phyloP scores from a whole-genome alignment of 768 basidiomycete species.

The Suillus hirtellus region DNA sequence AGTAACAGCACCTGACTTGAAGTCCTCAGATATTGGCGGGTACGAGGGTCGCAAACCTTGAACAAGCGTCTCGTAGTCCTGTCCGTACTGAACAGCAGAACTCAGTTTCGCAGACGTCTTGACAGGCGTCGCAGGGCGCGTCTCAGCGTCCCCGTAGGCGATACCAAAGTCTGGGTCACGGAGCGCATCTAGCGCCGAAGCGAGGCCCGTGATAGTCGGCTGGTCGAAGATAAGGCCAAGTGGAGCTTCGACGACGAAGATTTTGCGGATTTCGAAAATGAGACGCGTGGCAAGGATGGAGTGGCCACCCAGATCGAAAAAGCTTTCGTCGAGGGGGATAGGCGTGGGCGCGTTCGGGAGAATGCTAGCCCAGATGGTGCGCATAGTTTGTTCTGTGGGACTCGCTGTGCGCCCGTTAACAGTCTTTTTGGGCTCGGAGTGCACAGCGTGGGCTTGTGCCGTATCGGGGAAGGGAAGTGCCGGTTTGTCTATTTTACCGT shows the following conservation, averaged over 20 bases:
- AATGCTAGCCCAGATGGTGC: conserved; percentile 80
- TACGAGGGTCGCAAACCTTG: conserved; percentile 62
- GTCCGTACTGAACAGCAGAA: conserved; percentile 61
- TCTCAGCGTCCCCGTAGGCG: conserved; percentile 34
- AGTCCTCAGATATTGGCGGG: conserved; percentile 57
- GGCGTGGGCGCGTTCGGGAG: conserved; percentile 76
- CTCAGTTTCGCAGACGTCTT: conserved; percentile 23
- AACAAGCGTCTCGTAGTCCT: conserved; percentile 70
- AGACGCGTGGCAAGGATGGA: conserved; percentile 97
- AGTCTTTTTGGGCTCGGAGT: conserved; percentile 39
- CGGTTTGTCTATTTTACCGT: conserved; percentile 99
- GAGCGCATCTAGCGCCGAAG: conserved; percentile 70
- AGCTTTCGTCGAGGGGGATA: conserved; percentile 88
- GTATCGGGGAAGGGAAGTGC: conserved; percentile 99
- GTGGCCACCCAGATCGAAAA: conserved; percentile 98
- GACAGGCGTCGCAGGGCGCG: conserved; percentile 20
- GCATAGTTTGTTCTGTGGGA: conserved; percentile 78
- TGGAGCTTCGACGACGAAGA: conserved; percentile 88
- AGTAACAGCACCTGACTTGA: conserved; percentile 54
- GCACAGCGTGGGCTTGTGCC: conserved; percentile 51
- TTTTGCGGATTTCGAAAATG: conserved; percentile 94
- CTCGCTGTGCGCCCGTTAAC: conserved; percentile 42
- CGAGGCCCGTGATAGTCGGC: conserved; percentile 82
- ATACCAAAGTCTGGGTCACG: conserved; percentile 83
- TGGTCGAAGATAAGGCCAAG: conserved; percentile 89